Percentiles rank a stretch among this genome's conserved stretches.
Conservation (phyloP, 495 filamentous ascomycete species). For the Aspergillus biplanus region DNA sequence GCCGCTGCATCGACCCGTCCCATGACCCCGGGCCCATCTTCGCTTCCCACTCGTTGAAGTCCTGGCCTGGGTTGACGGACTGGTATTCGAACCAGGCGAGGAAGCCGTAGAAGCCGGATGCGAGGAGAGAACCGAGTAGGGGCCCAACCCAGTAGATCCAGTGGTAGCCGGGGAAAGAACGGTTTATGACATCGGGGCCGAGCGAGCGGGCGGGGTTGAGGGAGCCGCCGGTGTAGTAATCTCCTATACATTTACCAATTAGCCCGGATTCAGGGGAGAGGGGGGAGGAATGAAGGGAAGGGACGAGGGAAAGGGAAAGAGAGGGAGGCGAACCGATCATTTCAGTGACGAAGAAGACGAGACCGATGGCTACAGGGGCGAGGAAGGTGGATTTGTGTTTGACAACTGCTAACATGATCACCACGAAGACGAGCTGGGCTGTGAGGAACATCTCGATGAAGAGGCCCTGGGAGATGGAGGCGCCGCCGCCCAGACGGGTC, state of each 20-base stretch:
- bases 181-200: conserved; percentile 68
- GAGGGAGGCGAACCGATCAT: conserved; percentile 55
- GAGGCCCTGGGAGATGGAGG: conserved; percentile 66
- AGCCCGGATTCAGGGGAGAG: neutral
- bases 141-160: conserved; percentile 71
- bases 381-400: conserved; percentile 81
- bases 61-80: conserved; percentile 77
- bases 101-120: conserved; percentile 68
- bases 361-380: conserved; percentile 77
- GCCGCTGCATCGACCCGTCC: conserved; percentile 19
- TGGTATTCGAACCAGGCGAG: conserved; percentile 73
- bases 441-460: conserved; percentile 86
- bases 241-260: conserved; percentile 41
- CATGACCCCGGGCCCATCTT: conserved; percentile 26
- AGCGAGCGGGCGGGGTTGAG: conserved; percentile 76
- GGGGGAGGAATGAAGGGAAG: neutral
- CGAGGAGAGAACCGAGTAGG: conserved; percentile 64
- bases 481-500: conserved; percentile 60
- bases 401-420: conserved; percentile 83
- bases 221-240: conserved; percentile 73
- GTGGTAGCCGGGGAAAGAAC: conserved; percentile 59
- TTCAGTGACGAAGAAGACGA: conserved; percentile 72
- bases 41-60: conserved; percentile 50
- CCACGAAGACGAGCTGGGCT: conserved; percentile 72
- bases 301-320: neutral